Percentiles rank a stretch among this genome's conserved stretches.
Conservation (phyloP, 345 rosid species). For the Capsella bursapastoris region DNA sequence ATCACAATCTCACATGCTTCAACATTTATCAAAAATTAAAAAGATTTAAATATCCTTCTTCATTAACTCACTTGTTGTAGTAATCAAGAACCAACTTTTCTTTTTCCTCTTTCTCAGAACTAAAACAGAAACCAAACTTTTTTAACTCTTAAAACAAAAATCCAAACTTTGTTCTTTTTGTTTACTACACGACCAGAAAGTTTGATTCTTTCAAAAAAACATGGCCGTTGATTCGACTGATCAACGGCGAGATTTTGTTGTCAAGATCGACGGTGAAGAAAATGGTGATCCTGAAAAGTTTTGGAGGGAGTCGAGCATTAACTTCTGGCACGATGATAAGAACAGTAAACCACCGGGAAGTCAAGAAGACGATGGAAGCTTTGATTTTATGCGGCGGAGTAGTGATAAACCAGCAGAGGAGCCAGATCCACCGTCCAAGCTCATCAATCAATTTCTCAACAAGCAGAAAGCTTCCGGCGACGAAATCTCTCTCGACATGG, state of each 20-base stretch:
- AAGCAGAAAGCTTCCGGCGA: constrained; percentile 77
- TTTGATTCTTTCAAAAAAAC: neutral
- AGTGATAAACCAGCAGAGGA: constrained; percentile 15
- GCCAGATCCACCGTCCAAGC: constrained; percentile 74
- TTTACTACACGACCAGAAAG: neutral
- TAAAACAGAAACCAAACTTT: neutral
- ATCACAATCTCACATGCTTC: constrained; percentile 37
- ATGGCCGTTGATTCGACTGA: constrained; percentile 54
- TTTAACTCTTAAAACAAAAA: neutral
- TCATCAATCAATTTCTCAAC: constrained; percentile 73
- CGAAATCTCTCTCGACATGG: constrained; percentile 73
- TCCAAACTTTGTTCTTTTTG: neutral
- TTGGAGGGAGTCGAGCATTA: constrained; percentile 72
- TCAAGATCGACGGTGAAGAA: constrained; percentile 47
- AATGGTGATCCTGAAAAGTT: constrained; percentile 41
- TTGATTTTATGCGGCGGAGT: constrained; percentile 44
- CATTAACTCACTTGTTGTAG: neutral
- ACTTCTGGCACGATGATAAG: constrained; percentile 49
- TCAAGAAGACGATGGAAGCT: constrained; percentile 39
- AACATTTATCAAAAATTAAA: constrained; percentile 17
- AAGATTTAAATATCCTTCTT: neutral
- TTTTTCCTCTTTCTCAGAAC: constrained; percentile 2
- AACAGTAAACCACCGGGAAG: constrained; percentile 15
- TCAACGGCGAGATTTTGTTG: constrained; percentile 46
- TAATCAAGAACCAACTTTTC: constrained; percentile 37